phyloP scores from a whole-genome alignment of 495 filamentous ascomycete genomes.

The Xeromyces bisporus region DNA sequence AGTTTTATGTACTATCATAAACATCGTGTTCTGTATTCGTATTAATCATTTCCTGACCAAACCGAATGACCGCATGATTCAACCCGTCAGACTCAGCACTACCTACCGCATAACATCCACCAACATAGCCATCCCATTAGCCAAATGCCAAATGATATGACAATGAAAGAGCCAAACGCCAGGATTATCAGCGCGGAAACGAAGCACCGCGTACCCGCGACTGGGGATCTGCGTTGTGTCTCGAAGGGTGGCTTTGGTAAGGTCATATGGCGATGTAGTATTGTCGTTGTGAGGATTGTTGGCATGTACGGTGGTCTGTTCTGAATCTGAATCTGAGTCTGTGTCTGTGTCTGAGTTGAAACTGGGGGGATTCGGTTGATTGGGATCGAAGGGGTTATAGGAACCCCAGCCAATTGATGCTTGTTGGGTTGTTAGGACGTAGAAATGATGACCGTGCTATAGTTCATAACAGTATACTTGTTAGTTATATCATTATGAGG shows the following conservation, averaged over 20 bases:
- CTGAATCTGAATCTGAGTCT: not conserved
- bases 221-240: constrained; percentile 43
- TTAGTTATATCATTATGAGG: not conserved
- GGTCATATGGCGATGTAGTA: constrained; percentile 12
- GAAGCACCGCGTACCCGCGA: constrained; percentile 40
- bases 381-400: constrained; percentile 30
- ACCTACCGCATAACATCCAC: constrained; percentile 18
- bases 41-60: too few species aligned
- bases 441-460: constrained; percentile 81
- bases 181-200: constrained; percentile 51
- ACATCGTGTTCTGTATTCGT: too few species aligned
- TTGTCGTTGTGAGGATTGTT: not conserved
- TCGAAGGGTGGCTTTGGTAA: constrained; percentile 18
- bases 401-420: constrained; percentile 22
- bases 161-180: constrained; percentile 44
- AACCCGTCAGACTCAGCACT: too few species aligned
- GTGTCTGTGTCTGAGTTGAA: constrained; percentile 2
- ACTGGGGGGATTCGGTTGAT: constrained; percentile 11
- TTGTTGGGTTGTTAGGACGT: constrained; percentile 38
- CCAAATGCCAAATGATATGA: constrained; percentile 51
- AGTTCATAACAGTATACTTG: too few species aligned
- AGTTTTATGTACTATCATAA: too few species aligned
- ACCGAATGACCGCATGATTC: too few species aligned
- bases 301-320: too few species aligned
- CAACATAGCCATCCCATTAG: constrained; percentile 30